Evolutionary conservation across 345 rosid species (phyloP).

Genomic region (Bruguiera sexangula): DNA sequence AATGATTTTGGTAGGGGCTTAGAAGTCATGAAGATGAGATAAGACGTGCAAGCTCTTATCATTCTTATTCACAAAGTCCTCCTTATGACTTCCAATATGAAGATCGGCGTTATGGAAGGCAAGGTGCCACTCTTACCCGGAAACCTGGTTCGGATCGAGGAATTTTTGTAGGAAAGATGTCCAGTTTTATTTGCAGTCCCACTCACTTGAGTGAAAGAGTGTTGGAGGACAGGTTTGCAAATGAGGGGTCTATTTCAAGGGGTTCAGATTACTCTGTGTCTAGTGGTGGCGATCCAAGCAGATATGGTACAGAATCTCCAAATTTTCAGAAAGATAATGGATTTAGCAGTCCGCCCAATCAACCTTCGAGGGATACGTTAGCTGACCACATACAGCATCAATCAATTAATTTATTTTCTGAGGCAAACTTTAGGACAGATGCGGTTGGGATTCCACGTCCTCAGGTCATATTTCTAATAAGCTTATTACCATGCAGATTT

Average conservation of each 20-base stretch:
- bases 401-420: constrained; percentile 38
- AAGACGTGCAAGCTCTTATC: constrained; percentile 93
- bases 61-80: constrained; percentile 97
- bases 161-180: constrained; percentile 48
- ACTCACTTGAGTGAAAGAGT: constrained; percentile 55
- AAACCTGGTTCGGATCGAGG: constrained; percentile 95
- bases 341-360: constrained; percentile 58
- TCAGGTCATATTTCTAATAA: constrained; percentile 44
- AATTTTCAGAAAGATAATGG: constrained; percentile 58
- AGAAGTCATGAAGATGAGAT: constrained; percentile 57
- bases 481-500: neutral
- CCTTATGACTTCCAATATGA: constrained; percentile 97
- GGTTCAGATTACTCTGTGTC: constrained; percentile 79
- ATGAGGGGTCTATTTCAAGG: constrained; percentile 80
- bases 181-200: constrained; percentile 81
- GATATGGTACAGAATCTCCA: constrained; percentile 66
- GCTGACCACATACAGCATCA: constrained; percentile 34
- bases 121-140: constrained; percentile 55
- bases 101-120: constrained; percentile 79
- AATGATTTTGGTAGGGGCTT: constrained; percentile 51
- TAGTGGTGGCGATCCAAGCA: constrained; percentile 72
- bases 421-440: constrained; percentile 36
- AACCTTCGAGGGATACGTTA: constrained; percentile 40
- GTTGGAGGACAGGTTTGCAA: constrained; percentile 74
- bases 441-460: constrained; percentile 42